Evolutionary conservation across 345 rosid genomes (phyloP), one percentile per base, ranked within the genome.

Genomic region (Odontarrhena argentea): DNA sequence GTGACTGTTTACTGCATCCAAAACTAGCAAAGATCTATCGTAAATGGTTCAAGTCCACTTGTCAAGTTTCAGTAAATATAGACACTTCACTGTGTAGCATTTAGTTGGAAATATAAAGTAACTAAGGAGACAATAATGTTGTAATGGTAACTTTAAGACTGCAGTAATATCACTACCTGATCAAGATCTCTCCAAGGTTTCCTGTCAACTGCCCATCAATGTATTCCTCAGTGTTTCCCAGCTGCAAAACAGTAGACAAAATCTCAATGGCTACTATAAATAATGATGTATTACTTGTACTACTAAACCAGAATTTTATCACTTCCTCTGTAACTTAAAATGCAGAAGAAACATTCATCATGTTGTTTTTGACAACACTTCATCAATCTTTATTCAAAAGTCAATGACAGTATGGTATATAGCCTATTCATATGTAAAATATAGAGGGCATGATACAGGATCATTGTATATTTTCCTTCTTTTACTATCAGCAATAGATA

Each of bases 181-280:
- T 89, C 82, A 89, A 79, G 79, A 87, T 85, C 84, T 89, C 97
- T 38, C 97, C 94, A 46, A 92, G 78, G 63, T 82, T 86, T 76
- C 97, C 97, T 30, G 89, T 86, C 82, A 86, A 74, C 60, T 87
- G 90, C 10, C 98, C 97, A 26, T 89, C 98, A 0, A 89, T 79
- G 74, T 70, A 89, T 54, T 92, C 98, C 74, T 92, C 96, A 1
- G 97, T 76, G 74, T 87, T 92, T 43, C 91, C 98, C 5, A 89
- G 80, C 98, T 89, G 81, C 79, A 74, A 24, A 74, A 50, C 54
- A 59, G 14, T 7, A 67, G 13, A 8, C 12, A 52, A 13, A 53
- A 45, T 8, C 36, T 34, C 50, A 73, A 2, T 28, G 32, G 32
- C 32, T 28, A 22, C 13, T 3, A 28, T 2, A 34, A 50, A 48